Evolutionary conservation across 2,329 filamentous ascomycete species (phyloP).

Genomic region (Alternaria infectoria): DNA sequence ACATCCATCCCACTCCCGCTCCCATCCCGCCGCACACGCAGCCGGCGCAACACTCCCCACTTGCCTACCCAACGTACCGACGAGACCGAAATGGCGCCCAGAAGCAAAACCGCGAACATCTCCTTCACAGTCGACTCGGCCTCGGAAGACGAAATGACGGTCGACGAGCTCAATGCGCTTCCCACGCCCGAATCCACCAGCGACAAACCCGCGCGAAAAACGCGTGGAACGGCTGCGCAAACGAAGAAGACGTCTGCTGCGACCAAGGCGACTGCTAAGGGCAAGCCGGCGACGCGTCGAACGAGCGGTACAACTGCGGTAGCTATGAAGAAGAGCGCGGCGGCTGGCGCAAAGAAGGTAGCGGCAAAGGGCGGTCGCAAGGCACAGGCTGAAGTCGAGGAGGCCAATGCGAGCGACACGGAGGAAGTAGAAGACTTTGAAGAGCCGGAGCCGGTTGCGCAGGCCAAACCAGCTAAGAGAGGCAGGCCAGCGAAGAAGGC

Average conservation of each 20-base stretch:
- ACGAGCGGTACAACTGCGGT: slow-evolving; percentile 42
- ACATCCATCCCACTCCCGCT: slow-evolving; percentile 6
- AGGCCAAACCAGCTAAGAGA: slow-evolving; percentile 36
- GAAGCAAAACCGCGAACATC: slow-evolving; percentile 39
- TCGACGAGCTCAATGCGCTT: slow-evolving; percentile 43
- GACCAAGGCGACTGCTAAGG: slow-evolving; percentile 43
- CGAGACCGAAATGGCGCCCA: slow-evolving; percentile 38
- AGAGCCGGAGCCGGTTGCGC: slow-evolving; percentile 28
- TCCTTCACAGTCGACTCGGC: slow-evolving; percentile 50
- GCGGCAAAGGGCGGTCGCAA: slow-evolving; percentile 46
- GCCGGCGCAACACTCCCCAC: slow-evolving; percentile 4
- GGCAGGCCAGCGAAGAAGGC: slow-evolving; percentile 56
- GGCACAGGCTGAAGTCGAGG: slow-evolving; percentile 50
- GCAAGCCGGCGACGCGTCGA: slow-evolving; percentile 46
- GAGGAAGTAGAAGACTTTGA: slow-evolving; percentile 54
- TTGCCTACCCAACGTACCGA: background rate
- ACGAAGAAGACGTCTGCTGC: slow-evolving; percentile 28
- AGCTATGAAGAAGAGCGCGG: slow-evolving; percentile 47
- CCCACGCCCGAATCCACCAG: slow-evolving; percentile 50
- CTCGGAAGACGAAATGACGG: slow-evolving; percentile 50
- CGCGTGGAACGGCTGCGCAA: slow-evolving; percentile 40
- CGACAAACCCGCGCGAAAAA: slow-evolving; percentile 48
- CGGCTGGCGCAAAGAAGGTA: slow-evolving; percentile 45
- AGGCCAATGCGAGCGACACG: slow-evolving; percentile 51
- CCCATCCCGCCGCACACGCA: slow-evolving; percentile 9